Conservation (phyloP, 2,329 filamentous ascomycete genomes). For the Macroventuria anomochaeta region DNA sequence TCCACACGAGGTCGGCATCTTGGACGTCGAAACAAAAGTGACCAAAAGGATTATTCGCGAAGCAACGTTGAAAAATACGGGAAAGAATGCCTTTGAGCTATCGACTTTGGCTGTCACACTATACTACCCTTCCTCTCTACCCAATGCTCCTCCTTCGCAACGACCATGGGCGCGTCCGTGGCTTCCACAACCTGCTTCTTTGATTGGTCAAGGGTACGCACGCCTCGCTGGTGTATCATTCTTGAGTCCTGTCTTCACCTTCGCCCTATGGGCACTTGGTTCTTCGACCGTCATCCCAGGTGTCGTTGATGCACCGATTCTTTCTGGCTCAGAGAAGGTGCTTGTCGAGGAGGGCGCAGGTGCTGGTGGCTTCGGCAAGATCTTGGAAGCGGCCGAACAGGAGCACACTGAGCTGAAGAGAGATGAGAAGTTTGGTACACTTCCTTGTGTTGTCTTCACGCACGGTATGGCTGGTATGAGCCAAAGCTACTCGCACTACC, state of each 20-base stretch:
- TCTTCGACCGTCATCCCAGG: constrained; percentile 53
- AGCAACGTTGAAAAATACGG: constrained; percentile 48
- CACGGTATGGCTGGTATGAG: constrained; percentile 56
- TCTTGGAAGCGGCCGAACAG: constrained; percentile 26
- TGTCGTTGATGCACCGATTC: constrained; percentile 52
- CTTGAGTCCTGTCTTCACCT: constrained; percentile 49
- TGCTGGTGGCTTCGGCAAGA: constrained; percentile 21
- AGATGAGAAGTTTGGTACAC: constrained; percentile 33
- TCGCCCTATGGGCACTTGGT: constrained; percentile 51
- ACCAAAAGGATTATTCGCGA: constrained; percentile 44
- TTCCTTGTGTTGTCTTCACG: constrained; percentile 55
- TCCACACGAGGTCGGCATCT: constrained; percentile 51
- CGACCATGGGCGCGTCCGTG: constrained; percentile 50
- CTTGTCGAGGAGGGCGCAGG: constrained; percentile 30
- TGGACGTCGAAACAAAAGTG: constrained; percentile 54
- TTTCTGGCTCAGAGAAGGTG: constrained; percentile 31
- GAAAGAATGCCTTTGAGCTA: constrained; percentile 53
- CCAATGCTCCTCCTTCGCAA: constrained; percentile 24
- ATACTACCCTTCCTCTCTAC: constrained; percentile 52
- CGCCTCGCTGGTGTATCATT: constrained; percentile 50
- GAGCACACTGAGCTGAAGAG: constrained; percentile 35
- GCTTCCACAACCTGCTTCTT: constrained; percentile 53
- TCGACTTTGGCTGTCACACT: constrained; percentile 54
- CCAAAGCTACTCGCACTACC: constrained; percentile 55
- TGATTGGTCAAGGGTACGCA: constrained; percentile 55